Conservation (phyloP, 2,329 filamentous ascomycete genomes). For the Fusarium abutilonis region DNA sequence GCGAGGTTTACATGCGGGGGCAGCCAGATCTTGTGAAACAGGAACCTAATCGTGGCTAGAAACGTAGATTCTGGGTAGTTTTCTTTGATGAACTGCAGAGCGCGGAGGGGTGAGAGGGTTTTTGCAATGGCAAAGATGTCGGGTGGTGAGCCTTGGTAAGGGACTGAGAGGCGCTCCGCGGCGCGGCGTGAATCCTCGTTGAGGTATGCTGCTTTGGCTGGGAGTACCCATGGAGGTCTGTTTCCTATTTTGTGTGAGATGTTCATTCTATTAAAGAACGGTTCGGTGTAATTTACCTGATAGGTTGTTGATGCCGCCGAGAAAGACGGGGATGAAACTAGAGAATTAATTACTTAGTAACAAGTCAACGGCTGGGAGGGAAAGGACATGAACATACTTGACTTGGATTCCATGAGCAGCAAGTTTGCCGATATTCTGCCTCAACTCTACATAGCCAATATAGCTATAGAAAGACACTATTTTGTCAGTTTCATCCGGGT, state of each 20-base stretch:
- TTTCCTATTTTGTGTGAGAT: conserved; percentile 64
- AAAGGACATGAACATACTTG: conserved; percentile 61
- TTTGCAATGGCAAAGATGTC: conserved; percentile 56
- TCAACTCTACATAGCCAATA: conserved; percentile 65
- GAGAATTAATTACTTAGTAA: neutral
- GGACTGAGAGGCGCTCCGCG: conserved; percentile 51
- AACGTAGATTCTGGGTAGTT: conserved; percentile 61
- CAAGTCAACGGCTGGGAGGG: neutral
- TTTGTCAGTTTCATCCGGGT: conserved; percentile 5
- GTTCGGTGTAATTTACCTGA: conserved; percentile 55
- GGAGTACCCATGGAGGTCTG: conserved; percentile 76
- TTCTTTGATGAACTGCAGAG: conserved; percentile 73
- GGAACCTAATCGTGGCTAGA: conserved; percentile 61
- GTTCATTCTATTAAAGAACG: neutral
- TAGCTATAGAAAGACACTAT: conserved; percentile 73
- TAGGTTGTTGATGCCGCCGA: conserved; percentile 71
- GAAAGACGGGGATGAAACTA: conserved; percentile 76
- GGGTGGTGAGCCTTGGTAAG: conserved; percentile 51
- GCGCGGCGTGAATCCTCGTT: conserved; percentile 54
- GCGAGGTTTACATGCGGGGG: conserved; percentile 67
- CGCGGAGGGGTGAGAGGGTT: conserved; percentile 69
- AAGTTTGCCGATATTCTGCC: conserved; percentile 64
- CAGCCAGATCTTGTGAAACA: conserved; percentile 72
- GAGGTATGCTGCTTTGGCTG: conserved; percentile 72
- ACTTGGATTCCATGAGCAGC: conserved; percentile 68